phyloP scores from a whole-genome alignment of 306 rosid genomes.

The Dalbergia cultrata region DNA sequence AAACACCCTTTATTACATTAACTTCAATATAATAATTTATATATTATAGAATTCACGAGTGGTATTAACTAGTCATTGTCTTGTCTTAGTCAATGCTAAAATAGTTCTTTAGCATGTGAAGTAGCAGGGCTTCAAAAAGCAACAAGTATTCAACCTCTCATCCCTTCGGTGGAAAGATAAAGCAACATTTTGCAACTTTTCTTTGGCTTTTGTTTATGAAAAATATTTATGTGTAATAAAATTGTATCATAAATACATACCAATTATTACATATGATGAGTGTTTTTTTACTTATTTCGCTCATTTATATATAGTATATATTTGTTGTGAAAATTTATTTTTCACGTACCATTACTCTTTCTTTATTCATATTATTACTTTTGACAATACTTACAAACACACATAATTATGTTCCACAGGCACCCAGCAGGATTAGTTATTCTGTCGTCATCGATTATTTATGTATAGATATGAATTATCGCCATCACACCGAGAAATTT shows the following conservation, averaged over 20 bases:
- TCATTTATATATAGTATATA: no score
- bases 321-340: no score
- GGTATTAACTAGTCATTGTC: not conserved
- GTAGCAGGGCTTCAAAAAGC: slow-evolving; percentile 6
- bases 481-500: not conserved
- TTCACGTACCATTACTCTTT: no score
- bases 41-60: not conserved
- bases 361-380: not conserved
- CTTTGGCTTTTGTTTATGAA: not conserved
- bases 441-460: not conserved
- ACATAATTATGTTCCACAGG: slow-evolving; percentile 31
- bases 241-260: no score
- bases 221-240: no score
- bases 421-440: slow-evolving; percentile 28
- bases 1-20: not conserved
- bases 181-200: slow-evolving; percentile 17
- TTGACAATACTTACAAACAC: not conserved
- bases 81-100: no score
- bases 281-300: no score
- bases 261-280: no score
- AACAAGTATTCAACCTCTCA: not conserved
- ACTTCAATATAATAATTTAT: not conserved
- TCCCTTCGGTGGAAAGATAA: slow-evolving; percentile 8
- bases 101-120: slow-evolving; percentile 29
- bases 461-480: not conserved